Percentiles rank a stretch among this genome's conserved stretches.
phyloP scores from a whole-genome alignment of 129 eudicot genomes.

The Oenanthe sinensis region DNA sequence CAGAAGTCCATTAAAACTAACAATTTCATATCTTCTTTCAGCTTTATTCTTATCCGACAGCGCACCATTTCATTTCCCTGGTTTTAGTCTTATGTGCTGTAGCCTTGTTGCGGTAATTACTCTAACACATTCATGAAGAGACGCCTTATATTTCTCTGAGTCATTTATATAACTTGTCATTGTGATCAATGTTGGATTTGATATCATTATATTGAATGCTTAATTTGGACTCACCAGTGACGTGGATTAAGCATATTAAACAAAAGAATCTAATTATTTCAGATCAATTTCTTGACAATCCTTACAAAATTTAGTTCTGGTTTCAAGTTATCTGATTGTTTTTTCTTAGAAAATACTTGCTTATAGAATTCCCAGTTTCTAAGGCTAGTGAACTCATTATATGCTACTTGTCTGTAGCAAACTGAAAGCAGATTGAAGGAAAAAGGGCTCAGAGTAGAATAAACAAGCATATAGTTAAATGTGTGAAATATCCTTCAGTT shows the following conservation, averaged over 20 bases:
- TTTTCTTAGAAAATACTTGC: not conserved
- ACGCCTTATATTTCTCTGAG: not conserved
- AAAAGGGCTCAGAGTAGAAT: not conserved
- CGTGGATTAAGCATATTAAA: not conserved
- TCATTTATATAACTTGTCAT: not conserved
- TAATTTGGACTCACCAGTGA: not conserved
- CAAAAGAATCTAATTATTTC: not conserved
- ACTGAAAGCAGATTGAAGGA: not conserved
- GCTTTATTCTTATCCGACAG: slow-evolving; percentile 66
- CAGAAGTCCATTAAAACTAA: not conserved
- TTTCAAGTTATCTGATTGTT: not conserved
- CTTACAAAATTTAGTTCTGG: not conserved
- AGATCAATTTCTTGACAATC: not conserved
- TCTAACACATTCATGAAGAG: not conserved
- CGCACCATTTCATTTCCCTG: slow-evolving; percentile 85
- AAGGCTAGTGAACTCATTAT: not conserved
- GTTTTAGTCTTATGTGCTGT: slow-evolving; percentile 67
- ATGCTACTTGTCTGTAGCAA: not conserved
- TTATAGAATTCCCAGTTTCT: not conserved
- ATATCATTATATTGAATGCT: not conserved
- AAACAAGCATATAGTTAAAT: not conserved
- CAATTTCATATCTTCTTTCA: slow-evolving; percentile 9
- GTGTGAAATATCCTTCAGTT: no score
- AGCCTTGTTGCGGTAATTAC: slow-evolving; percentile 43
- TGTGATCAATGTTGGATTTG: not conserved